Conservation (phyloP, 2,329 filamentous ascomycete genomes). For the Aotearoamyces nothofagi region DNA sequence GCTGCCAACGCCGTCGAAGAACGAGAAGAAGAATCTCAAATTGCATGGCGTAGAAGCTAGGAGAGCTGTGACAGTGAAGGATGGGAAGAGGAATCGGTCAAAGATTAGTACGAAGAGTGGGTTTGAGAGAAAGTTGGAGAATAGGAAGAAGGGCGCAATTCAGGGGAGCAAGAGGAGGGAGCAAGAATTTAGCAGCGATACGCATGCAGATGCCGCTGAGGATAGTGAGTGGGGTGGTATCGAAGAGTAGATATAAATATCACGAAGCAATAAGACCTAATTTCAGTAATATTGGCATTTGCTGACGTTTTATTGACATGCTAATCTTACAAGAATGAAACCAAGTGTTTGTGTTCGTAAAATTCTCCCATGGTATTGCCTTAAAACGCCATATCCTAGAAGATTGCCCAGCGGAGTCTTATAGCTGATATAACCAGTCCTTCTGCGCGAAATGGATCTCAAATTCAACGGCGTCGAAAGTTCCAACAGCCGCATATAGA, state of each 20-base stretch:
- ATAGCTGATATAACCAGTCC: constrained; percentile 37
- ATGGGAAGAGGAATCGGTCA: constrained; percentile 17
- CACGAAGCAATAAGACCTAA: too few species aligned
- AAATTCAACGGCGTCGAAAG: constrained; percentile 52
- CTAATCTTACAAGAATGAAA: too few species aligned
- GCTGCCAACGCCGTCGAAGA: constrained; percentile 70
- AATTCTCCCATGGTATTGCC: too few species aligned
- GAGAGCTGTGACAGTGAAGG: constrained; percentile 24
- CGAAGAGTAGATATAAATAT: too few species aligned
- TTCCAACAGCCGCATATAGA: constrained; percentile 54
- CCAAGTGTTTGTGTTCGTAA: too few species aligned
- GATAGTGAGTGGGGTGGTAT: constrained; percentile 31
- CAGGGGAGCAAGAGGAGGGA: constrained; percentile 43
- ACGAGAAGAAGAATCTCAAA: constrained; percentile 70
- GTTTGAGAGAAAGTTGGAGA: constrained; percentile 53
- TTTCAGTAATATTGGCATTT: too few species aligned
- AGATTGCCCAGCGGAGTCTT: too few species aligned
- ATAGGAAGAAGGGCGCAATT: constrained; percentile 49
- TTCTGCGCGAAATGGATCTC: constrained; percentile 47
- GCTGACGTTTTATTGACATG: too few species aligned
- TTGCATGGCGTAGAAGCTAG: constrained; percentile 66
- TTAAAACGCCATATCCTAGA: too few species aligned
- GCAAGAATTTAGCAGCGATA: constrained; percentile 16
- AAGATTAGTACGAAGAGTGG: constrained; percentile 76
- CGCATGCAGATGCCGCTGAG: constrained; percentile 7